Percentiles rank a stretch among this genome's conserved stretches.
These are phyloP conservation scores for Chaetomium fimeti DNA, from an alignment of 495 filamentous ascomycete species.

Conservation along the genomic window DNA sequence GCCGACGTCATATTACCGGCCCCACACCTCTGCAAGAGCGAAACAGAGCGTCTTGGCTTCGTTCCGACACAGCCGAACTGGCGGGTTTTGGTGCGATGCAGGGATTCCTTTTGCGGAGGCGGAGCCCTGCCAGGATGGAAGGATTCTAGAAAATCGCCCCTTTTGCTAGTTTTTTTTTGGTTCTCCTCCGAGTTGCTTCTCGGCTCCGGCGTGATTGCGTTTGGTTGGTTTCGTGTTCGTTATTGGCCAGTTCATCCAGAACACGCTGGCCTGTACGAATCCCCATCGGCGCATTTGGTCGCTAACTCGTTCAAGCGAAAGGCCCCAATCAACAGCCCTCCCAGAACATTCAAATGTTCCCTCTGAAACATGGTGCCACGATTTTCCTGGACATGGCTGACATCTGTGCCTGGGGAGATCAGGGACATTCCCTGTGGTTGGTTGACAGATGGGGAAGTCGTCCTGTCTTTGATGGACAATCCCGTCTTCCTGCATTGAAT, in stretches of 20 bases:
- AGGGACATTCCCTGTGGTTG: background rate
- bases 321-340: background rate
- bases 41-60: conserved; percentile 9
- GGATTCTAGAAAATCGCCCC: conserved; percentile 10
- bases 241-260: background rate
- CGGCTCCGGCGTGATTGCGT: background rate
- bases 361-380: conserved; percentile 11
- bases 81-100: conserved; percentile 10
- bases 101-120: conserved; percentile 18
- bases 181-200: background rate
- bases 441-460: background rate
- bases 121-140: conserved; percentile 17
- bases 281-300: no score
- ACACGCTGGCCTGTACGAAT: background rate
- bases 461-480: background rate
- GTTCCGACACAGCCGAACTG: conserved; percentile 25
- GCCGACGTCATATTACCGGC: background rate
- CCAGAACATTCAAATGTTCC: background rate
- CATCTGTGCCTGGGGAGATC: background rate
- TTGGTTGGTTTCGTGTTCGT: background rate
- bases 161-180: background rate
- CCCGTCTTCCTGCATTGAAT: background rate
- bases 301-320: background rate
- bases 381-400: background rate
- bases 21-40: background rate